Evolutionary conservation across 225 moss, liverwort and hornwort species (phyloP).

Genomic region (Anthoceros angustus): DNA sequence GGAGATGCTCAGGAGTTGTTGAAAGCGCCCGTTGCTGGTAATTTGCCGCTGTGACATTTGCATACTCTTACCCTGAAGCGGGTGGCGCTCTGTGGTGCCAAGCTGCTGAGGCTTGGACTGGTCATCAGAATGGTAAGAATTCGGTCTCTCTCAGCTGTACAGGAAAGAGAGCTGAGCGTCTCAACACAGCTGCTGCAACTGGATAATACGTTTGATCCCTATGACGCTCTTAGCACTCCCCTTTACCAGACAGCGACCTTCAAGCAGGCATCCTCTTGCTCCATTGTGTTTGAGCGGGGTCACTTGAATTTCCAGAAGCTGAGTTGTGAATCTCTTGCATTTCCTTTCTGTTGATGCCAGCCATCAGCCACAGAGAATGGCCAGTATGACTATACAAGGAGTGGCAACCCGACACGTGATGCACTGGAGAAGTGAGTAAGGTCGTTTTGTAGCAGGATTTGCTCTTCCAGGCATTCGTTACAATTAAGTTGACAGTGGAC

Average conservation of each 20-base stretch:
- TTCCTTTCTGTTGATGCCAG: constrained; percentile 21
- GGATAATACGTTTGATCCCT: constrained; percentile 41
- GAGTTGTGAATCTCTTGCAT: constrained; percentile 1
- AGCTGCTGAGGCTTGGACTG: neutral
- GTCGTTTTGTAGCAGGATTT: neutral
- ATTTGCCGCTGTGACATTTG: neutral
- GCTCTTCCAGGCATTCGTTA: no score
- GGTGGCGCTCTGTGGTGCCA: no score
- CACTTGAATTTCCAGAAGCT: neutral
- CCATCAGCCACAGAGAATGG: constrained; percentile 73
- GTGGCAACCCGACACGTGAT: constrained; percentile 87
- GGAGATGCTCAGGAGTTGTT: constrained; percentile 5
- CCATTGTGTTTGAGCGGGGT: neutral
- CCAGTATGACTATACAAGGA: constrained; percentile 82
- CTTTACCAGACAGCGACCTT: constrained; percentile 91
- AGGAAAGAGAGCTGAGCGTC: constrained; percentile 40
- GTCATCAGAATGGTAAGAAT: neutral
- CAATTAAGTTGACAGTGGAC: neutral
- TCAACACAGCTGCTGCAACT: constrained; percentile 75
- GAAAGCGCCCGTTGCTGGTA: neutral
- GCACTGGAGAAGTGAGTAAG: constrained; percentile 53
- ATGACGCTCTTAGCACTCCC: constrained; percentile 54
- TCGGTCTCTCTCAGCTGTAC: neutral
- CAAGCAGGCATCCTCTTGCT: constrained; percentile 33
- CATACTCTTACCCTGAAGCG: no score